These are phyloP conservation scores for Exophiala lecanii-corni DNA, from an alignment of 2,329 filamentous ascomycete genomes.

Conservation along the genomic window DNA sequence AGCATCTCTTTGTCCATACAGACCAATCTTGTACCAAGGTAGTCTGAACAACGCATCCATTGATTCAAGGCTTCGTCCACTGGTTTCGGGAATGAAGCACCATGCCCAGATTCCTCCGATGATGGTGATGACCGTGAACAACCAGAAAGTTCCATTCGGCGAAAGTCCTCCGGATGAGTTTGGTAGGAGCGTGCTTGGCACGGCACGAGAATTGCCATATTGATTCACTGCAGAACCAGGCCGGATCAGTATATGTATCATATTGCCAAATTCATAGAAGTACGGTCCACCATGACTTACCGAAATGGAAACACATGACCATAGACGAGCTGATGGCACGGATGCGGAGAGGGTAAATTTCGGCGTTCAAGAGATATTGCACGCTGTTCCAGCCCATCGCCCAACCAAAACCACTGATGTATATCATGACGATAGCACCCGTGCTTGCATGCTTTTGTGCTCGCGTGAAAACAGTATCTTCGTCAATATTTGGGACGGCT, in stretches of 20 bases:
- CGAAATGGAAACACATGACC: slow-evolving; percentile 43
- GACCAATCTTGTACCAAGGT: slow-evolving; percentile 70
- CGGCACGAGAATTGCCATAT: slow-evolving; percentile 30
- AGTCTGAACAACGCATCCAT: slow-evolving; percentile 70
- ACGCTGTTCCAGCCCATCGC: slow-evolving; percentile 45
- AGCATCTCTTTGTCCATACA: slow-evolving; percentile 14
- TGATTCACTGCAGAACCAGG: slow-evolving; percentile 26
- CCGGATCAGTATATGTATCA: not conserved
- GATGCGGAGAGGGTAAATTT: slow-evolving; percentile 43
- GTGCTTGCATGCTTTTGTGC: slow-evolving; percentile 32
- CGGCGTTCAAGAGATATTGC: slow-evolving; percentile 31
- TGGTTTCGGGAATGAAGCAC: slow-evolving; percentile 69
- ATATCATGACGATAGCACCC: slow-evolving; percentile 42
- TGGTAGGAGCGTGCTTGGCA: slow-evolving; percentile 50
- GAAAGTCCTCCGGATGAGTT: slow-evolving; percentile 38
- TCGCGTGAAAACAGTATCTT: slow-evolving; percentile 17
- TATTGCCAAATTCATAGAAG: not conserved
- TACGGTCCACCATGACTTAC: no score
- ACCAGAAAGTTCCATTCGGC: slow-evolving; percentile 69
- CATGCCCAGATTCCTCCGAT: slow-evolving; percentile 66
- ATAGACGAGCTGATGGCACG: slow-evolving; percentile 40
- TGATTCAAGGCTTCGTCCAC: slow-evolving; percentile 51
- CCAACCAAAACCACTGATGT: slow-evolving; percentile 42
- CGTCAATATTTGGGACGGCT: slow-evolving; percentile 30
- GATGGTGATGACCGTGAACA: slow-evolving; percentile 65